Evolutionary conservation across 768 basidiomycete species (phyloP).

Genomic region (Pleurotus citrinopileatus): DNA sequence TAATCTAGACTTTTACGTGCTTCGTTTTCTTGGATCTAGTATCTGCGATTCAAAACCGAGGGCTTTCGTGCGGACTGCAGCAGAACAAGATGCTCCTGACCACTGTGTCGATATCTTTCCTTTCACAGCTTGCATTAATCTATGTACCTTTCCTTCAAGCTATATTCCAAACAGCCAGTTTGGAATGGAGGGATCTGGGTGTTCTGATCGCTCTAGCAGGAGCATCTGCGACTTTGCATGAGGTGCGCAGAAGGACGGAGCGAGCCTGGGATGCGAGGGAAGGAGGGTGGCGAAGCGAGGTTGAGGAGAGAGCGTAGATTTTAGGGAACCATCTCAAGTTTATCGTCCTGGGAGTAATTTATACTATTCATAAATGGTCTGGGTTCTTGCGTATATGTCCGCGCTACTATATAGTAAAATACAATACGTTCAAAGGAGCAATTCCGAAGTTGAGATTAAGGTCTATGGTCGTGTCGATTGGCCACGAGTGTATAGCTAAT

Average conservation of each 20-base stretch:
- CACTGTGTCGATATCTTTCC: slow-evolving; percentile 83
- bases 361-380: not conserved
- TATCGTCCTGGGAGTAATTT: not conserved
- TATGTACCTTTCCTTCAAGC: slow-evolving; percentile 90
- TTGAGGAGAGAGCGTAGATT: slow-evolving; percentile 54
- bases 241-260: slow-evolving; percentile 77
- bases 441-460: not conserved
- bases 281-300: slow-evolving; percentile 40
- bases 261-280: slow-evolving; percentile 53
- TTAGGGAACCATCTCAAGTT: not conserved
- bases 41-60: slow-evolving; percentile 92
- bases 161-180: slow-evolving; percentile 90
- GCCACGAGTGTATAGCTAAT: not conserved
- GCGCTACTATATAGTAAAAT: not conserved
- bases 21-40: slow-evolving; percentile 98
- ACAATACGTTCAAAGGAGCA: not conserved
- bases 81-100: slow-evolving; percentile 88
- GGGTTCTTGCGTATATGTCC: not conserved
- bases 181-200: slow-evolving; percentile 63
- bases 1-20: slow-evolving; percentile 85
- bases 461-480: no score
- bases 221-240: slow-evolving; percentile 69
- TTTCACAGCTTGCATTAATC: slow-evolving; percentile 81
- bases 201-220: slow-evolving; percentile 68
- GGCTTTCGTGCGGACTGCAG: slow-evolving; percentile 77